Conservation (phyloP, 176 grass and related monocot genomes). For the Carex cristatella region DNA sequence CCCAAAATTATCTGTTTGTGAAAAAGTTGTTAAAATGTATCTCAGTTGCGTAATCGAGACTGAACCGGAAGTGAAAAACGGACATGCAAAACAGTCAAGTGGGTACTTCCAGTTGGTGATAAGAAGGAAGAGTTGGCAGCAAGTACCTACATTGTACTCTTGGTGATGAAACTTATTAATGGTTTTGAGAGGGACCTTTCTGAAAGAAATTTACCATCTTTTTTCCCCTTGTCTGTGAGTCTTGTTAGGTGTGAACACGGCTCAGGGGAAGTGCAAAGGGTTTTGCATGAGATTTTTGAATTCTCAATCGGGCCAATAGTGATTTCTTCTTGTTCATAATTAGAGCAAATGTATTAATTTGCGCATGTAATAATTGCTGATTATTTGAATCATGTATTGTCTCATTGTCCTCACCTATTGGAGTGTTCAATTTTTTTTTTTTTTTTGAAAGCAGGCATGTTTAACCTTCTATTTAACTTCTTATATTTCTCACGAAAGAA, state of each 20-base stretch:
- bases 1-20: slow-evolving; percentile 56
- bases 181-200: slow-evolving; percentile 59
- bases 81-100: slow-evolving; percentile 26
- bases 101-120: slow-evolving; percentile 48
- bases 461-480: too few species aligned
- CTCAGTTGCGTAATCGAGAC: slow-evolving; percentile 59
- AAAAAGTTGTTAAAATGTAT: slow-evolving; percentile 69
- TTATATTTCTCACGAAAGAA: too few species aligned
- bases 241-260: slow-evolving; percentile 84
- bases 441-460: too few species aligned
- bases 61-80: slow-evolving; percentile 27
- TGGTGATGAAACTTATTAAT: slow-evolving; percentile 63
- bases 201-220: slow-evolving; percentile 50
- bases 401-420: too few species aligned
- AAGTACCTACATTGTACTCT: slow-evolving; percentile 57
- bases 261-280: slow-evolving; percentile 64
- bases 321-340: slow-evolving; percentile 22
- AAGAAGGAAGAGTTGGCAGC: slow-evolving; percentile 80
- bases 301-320: slow-evolving; percentile 76
- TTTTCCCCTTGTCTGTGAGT: slow-evolving; percentile 80
- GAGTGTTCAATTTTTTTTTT: too few species aligned
- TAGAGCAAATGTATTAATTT: not conserved
- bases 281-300: slow-evolving; percentile 72
- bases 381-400: too few species aligned
- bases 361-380: too few species aligned